Evolutionary conservation across 192 early-diverging fungal species (phyloP), one percentile per base, ranked within the genome.

Genomic region (Gamsiella multidivaricata): DNA sequence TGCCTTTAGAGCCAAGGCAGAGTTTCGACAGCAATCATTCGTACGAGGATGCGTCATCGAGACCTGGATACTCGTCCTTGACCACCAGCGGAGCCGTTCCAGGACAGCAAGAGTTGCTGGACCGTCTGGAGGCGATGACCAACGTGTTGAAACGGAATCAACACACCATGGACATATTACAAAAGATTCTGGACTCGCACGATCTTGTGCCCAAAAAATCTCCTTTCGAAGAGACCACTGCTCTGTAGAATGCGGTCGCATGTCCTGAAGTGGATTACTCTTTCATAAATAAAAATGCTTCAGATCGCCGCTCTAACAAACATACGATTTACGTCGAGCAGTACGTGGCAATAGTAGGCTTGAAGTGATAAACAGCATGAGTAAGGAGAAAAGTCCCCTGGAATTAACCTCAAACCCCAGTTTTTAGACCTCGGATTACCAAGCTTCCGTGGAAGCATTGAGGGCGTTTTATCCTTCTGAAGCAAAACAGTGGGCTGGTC

Each of bases 11-110:
- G 18, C 29, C 55, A 9, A 64, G 82, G 54, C 51, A 69, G 17
- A 83, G 82, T 25, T 83, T 83, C 54, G 82, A 83, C 29, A 83
- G 82, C 49, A 52, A 36, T 6, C 82, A 70, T 25, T 83, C 82
- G 3, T 83, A 67, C 47, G 65, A 63, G 3, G 69, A 61, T 2
- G 63, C 70, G 37, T 33, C 66, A 5, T 22, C 14, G 17, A 51
- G 70, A 22, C 82, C 66, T 17, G 78, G 76, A 29, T 83, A 80
- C 55, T 65, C 70, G 0, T 66, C 71, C 11, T 33, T 80, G 57
- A 70, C 59, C 14, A 36, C 33, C 18, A 62, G 58, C 22, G 54
- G 74, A 6, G 6, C 43, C 25, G 26, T 41, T 12, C 74, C 65
- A 3, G 74, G 74, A 29, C 74, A 78, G 17, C 65, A 78, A 18